Percentiles rank a stretch among this genome's conserved stretches.
These are phyloP conservation scores for Chloranthus sessilifolius DNA, from an alignment of 164 flowering plant species.

Conservation along the genomic window DNA sequence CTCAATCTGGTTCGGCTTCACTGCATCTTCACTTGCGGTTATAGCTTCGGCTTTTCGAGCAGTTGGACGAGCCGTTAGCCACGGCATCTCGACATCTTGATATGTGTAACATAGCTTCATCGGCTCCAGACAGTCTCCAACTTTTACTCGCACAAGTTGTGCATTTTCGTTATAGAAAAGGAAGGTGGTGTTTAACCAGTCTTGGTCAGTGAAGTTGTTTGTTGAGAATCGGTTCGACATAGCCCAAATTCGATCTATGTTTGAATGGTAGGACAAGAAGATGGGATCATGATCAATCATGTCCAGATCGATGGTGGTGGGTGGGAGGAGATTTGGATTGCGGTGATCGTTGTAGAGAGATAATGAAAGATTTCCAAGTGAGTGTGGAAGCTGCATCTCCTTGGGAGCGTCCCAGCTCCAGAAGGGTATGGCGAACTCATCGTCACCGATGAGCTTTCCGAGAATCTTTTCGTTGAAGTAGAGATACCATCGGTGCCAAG, in stretches of 20 bases:
- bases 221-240: too few species aligned
- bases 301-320: conserved; percentile 29
- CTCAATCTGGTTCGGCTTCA: not conserved
- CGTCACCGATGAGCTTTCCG: conserved; percentile 10
- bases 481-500: conserved; percentile 10
- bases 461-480: conserved; percentile 14
- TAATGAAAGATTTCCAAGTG: not conserved
- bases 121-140: conserved; percentile 41
- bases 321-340: conserved; percentile 1
- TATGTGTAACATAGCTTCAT: conserved; percentile 38
- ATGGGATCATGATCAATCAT: too few species aligned
- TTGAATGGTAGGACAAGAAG: too few species aligned
- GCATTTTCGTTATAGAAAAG: too few species aligned
- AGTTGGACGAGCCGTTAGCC: conserved; percentile 23
- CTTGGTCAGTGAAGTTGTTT: too few species aligned
- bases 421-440: conserved; percentile 8
- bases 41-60: too few species aligned
- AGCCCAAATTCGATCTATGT: too few species aligned
- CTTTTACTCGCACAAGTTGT: conserved; percentile 40
- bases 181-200: too few species aligned
- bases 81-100: conserved; percentile 50
- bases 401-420: conserved; percentile 10
- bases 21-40: too few species aligned
- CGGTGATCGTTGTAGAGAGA: conserved; percentile 6
- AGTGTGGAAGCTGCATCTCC: conserved; percentile 4